Conservation (phyloP, 345 rosid species). For the Geranium rotundifolium region DNA sequence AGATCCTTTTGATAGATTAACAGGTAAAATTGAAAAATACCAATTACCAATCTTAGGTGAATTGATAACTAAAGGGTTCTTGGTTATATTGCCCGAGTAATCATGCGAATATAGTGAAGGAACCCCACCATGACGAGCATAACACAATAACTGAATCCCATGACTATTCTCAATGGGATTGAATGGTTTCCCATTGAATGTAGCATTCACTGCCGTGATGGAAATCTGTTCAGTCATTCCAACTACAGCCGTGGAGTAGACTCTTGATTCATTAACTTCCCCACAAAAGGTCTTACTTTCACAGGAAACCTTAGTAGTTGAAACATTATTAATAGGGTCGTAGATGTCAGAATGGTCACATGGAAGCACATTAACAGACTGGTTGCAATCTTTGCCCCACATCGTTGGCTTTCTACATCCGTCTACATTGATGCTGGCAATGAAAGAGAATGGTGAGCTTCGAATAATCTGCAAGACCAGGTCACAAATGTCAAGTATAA, state of each 20-base stretch:
- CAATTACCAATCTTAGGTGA: slow-evolving; percentile 72
- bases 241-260: slow-evolving; percentile 51
- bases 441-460: slow-evolving; percentile 56
- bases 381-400: slow-evolving; percentile 87
- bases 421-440: slow-evolving; percentile 72
- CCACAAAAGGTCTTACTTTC: slow-evolving; percentile 47
- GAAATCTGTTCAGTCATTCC: slow-evolving; percentile 52
- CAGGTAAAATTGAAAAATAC: slow-evolving; percentile 50
- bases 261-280: slow-evolving; percentile 40
- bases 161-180: slow-evolving; percentile 18
- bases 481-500: no score
- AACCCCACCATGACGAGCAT: slow-evolving; percentile 68
- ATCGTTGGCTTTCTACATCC: slow-evolving; percentile 63
- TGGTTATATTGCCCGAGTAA: slow-evolving; percentile 49
- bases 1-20: slow-evolving; percentile 31
- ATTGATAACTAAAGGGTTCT: slow-evolving; percentile 44
- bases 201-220: slow-evolving; percentile 32
- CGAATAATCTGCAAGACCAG: slow-evolving; percentile 56
- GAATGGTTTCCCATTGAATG: slow-evolving; percentile 17
- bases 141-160: slow-evolving; percentile 40
- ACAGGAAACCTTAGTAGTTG: slow-evolving; percentile 36
- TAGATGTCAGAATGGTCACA: slow-evolving; percentile 41
- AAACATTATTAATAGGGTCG: slow-evolving; percentile 13
- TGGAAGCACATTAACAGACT: slow-evolving; percentile 53
- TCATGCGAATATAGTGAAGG: slow-evolving; percentile 56